Percentiles rank a stretch among this genome's conserved stretches.
phyloP scores from a whole-genome alignment of 768 basidiomycete genomes.

The Termitomyces sp. region DNA sequence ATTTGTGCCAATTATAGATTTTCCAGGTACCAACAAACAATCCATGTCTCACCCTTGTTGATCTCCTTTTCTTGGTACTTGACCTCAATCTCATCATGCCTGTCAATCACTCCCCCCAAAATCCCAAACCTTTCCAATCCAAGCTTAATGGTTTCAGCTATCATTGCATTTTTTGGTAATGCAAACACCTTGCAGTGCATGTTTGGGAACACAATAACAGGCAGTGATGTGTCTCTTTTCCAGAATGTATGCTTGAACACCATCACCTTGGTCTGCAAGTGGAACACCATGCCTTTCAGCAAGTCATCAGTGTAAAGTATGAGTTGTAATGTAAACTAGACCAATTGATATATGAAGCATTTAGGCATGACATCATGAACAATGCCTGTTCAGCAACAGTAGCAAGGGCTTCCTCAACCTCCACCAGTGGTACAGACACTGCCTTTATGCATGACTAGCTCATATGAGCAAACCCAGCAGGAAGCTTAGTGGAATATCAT shows the following conservation, averaged over 20 bases:
- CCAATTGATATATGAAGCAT: too few species aligned
- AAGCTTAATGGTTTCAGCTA: slow-evolving; percentile 93
- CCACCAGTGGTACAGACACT: too few species aligned
- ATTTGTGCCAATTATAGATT: slow-evolving; percentile 18
- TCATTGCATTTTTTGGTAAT: slow-evolving; percentile 92
- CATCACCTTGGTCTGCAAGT: slow-evolving; percentile 88
- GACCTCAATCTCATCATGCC: slow-evolving; percentile 97
- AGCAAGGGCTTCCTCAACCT: too few species aligned
- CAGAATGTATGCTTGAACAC: slow-evolving; percentile 78
- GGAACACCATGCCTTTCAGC: slow-evolving; percentile 93
- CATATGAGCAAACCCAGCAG: too few species aligned
- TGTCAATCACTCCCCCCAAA: slow-evolving; percentile 94
- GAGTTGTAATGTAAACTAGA: too few species aligned
- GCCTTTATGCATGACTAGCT: too few species aligned
- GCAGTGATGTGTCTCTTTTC: slow-evolving; percentile 42
- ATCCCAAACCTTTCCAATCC: slow-evolving; percentile 96
- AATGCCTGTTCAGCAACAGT: too few species aligned
- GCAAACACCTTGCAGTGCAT: slow-evolving; percentile 81
- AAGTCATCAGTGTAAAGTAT: too few species aligned
- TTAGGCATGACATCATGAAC: too few species aligned
- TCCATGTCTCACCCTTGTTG: slow-evolving; percentile 78
- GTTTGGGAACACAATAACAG: slow-evolving; percentile 54
- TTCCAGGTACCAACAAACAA: slow-evolving; percentile 70
- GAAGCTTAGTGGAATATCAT: too few species aligned
- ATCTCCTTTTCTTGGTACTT: slow-evolving; percentile 80